Evolutionary conservation across 202 grass and related monocot species (phyloP).

Genomic region (Bolboschoenoplectus hybrid): DNA sequence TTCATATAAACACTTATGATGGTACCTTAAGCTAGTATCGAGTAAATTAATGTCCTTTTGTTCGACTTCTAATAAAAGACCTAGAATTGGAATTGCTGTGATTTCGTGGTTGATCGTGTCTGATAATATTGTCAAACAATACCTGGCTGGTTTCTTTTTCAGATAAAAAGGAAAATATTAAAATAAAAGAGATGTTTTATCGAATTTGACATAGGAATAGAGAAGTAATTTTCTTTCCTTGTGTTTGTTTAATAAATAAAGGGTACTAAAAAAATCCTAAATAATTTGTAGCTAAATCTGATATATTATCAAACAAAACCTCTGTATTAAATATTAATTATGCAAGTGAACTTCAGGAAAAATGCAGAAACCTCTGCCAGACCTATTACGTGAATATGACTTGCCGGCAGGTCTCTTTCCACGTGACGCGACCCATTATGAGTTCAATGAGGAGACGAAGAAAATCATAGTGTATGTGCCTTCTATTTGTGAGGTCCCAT

Average conservation of each 20-base stretch:
- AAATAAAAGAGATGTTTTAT: background rate
- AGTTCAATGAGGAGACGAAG: slow-evolving; percentile 66
- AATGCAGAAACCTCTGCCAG: slow-evolving; percentile 85
- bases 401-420: slow-evolving; percentile 82
- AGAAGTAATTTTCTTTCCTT: background rate
- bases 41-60: background rate
- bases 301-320: background rate
- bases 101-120: background rate
- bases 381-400: slow-evolving; percentile 77
- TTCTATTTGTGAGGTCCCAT: slow-evolving; percentile 75
- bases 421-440: slow-evolving; percentile 85
- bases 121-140: background rate
- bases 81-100: background rate
- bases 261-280: background rate
- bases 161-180: background rate
- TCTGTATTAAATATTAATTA: background rate
- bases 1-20: background rate
- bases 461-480: slow-evolving; percentile 84
- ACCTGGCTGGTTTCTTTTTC: background rate
- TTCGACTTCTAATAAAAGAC: background rate
- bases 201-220: background rate
- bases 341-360: slow-evolving; percentile 50
- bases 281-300: background rate
- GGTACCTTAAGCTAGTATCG: background rate
- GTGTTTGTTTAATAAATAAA: background rate